Conservation (phyloP, 345 rosid genomes). For the Citrus maxima region DNA sequence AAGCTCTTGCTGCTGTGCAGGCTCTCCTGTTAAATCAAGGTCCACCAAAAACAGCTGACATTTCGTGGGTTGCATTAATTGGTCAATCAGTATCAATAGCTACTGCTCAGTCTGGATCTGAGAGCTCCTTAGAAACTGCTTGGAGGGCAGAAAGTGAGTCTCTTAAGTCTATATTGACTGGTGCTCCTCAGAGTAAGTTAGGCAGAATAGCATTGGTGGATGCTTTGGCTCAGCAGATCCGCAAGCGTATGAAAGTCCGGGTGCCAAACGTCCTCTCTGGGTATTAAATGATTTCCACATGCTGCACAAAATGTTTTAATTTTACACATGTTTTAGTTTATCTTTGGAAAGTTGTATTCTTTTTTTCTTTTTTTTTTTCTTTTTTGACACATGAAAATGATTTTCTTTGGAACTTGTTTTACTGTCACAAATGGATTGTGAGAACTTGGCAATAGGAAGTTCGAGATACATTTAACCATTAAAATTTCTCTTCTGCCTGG, state of each 20-base stretch:
- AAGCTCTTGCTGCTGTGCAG: slow-evolving; percentile 72
- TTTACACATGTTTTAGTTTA: background rate
- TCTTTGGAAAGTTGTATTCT: background rate
- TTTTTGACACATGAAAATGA: background rate
- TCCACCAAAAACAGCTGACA: slow-evolving; percentile 69
- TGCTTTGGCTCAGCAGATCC: slow-evolving; percentile 68
- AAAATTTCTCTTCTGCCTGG: background rate
- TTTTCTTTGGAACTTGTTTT: background rate
- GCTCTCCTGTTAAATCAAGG: slow-evolving; percentile 70
- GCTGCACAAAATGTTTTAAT: background rate
- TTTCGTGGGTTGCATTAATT: slow-evolving; percentile 75
- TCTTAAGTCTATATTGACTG: slow-evolving; percentile 66
- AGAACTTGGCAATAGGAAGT: background rate
- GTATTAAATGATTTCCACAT: slow-evolving; percentile 27
- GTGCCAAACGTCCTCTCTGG: slow-evolving; percentile 74
- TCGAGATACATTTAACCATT: background rate
- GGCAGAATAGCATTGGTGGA: slow-evolving; percentile 85
- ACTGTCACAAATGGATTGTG: background rate
- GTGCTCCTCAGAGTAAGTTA: slow-evolving; percentile 66
- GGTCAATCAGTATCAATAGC: slow-evolving; percentile 82
- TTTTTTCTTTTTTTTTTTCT: background rate
- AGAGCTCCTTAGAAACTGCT: slow-evolving; percentile 73
- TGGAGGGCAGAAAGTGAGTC: slow-evolving; percentile 83
- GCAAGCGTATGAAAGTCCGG: slow-evolving; percentile 72
- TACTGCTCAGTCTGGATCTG: slow-evolving; percentile 70